phyloP scores from a whole-genome alignment of 2,329 filamentous ascomycete genomes.

The Fusarium avenaceum region DNA sequence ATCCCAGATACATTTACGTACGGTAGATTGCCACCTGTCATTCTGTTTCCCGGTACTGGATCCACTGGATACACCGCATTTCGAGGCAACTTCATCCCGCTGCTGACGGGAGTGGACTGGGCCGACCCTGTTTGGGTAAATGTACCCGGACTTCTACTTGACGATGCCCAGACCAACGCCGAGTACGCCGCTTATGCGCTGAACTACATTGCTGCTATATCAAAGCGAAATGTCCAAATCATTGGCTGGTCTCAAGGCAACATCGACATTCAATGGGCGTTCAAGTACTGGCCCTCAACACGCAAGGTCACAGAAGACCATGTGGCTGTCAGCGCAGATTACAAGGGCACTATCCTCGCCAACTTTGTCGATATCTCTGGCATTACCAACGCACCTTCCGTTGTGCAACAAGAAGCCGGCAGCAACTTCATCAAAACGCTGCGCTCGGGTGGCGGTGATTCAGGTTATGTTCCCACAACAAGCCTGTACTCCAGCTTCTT shows the following conservation, averaged over 20 bases:
- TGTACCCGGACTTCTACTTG: neutral
- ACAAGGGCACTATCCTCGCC: constrained; percentile 13
- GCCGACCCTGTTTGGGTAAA: constrained; percentile 26
- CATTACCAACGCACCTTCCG: constrained; percentile 8
- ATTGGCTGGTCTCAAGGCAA: constrained; percentile 25
- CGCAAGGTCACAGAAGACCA: constrained; percentile 12
- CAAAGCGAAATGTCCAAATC: neutral
- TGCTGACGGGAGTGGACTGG: constrained; percentile 16
- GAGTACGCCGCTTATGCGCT: constrained; percentile 17
- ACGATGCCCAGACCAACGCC: constrained; percentile 9
- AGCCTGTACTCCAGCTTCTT: constrained; percentile 22
- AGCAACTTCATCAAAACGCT: constrained; percentile 13
- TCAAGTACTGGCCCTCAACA: constrained; percentile 30
- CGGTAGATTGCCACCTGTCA: constrained; percentile 6
- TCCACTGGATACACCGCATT: constrained; percentile 11
- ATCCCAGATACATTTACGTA: constrained; percentile 16
- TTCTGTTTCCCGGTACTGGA: constrained; percentile 15
- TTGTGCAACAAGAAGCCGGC: constrained; percentile 12
- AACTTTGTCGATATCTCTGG: neutral
- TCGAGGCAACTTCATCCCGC: constrained; percentile 8
- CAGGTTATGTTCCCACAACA: constrained; percentile 11
- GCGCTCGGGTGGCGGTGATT: constrained; percentile 11
- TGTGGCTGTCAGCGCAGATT: constrained; percentile 18
- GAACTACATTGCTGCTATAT: constrained; percentile 8
- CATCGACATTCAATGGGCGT: constrained; percentile 17